These are phyloP conservation scores for Magnolia officinalis DNA, from an alignment of 164 flowering plant species.

Conservation along the genomic window DNA sequence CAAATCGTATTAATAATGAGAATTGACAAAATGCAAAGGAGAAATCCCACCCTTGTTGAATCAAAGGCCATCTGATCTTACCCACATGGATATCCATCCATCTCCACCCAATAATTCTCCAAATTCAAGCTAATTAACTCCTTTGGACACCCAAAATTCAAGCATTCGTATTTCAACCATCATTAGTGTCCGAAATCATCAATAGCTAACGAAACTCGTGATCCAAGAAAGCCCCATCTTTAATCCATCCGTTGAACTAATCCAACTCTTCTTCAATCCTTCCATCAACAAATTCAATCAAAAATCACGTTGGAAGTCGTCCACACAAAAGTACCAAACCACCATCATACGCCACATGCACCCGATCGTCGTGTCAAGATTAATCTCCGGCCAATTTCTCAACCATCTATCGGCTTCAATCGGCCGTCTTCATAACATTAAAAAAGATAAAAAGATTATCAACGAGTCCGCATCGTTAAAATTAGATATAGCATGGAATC, in stretches of 20 bases:
- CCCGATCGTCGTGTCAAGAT: too few species aligned
- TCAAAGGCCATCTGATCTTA: slow-evolving; percentile 34
- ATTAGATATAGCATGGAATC: too few species aligned
- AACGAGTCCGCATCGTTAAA: too few species aligned
- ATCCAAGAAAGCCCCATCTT: neutral
- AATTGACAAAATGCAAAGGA: slow-evolving; percentile 30
- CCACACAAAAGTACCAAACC: too few species aligned
- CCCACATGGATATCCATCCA: slow-evolving; percentile 33
- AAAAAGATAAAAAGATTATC: neutral
- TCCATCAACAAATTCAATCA: neutral
- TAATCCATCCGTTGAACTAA: neutral
- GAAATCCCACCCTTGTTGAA: slow-evolving; percentile 18
- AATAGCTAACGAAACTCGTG: neutral
- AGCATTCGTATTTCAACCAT: neutral
- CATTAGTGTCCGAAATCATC: neutral
- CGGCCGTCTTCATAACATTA: neutral
- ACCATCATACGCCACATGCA: too few species aligned
- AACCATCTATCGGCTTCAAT: neutral
- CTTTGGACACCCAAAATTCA: neutral
- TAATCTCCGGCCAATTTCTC: neutral
- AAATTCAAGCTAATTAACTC: neutral
- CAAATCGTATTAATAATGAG: slow-evolving; percentile 14
- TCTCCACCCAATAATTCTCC: slow-evolving; percentile 18
- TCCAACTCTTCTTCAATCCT: neutral
- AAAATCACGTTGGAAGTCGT: neutral